Evolutionary conservation across 1,284 basidiomycete genomes (phyloP), one percentile per base, ranked within the genome.

Genomic region (Rhizopogon hawkerae): DNA sequence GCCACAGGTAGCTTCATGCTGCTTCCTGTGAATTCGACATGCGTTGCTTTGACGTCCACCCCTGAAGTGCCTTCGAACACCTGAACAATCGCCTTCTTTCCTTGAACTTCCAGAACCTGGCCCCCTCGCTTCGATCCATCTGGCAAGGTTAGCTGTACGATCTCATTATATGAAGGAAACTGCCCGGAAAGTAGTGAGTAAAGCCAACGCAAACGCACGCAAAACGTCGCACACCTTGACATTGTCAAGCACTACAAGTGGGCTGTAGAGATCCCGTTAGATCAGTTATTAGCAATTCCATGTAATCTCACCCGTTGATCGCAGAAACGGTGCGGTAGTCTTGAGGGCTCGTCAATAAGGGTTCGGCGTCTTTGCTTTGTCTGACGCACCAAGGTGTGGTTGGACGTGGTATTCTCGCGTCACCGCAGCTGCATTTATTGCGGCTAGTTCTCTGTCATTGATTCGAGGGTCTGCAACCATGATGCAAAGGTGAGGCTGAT

Each of bases 161-260:
- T 98, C 76, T 99, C 96, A 69, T 98, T 98, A 78, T 97, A 99
- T n/a, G 93, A 93, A 3, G 95, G 90, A 70, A 98, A 98, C 89
- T 93, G 60, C 41, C 47, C 18, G 46, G 46, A 43, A 36, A 52
- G 49, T 33, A 49, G 52, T 56, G 41, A 59, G 56, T 35, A 52
- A 36, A 31, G 46, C 39, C 54, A 50, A 51, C 48, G 46, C 46
- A 38, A 46, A 49, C 16, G 14, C 31, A 46, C 46, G 4, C 51
- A 33, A 18, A 42, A 46, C 36, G 37, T 51, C 39, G 54, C 75
- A 50, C 59, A 89, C 92, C 75, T 98, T 98, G 79, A 98, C 96
- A 68, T 98, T 97, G 73, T 98, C 96, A 56, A 99, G 76, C 13
- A 99, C 86, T 53, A 99, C 96, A 48, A 98, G 78, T 39, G 92